Percentiles rank a stretch among this genome's conserved stretches.
phyloP scores from a whole-genome alignment of 441 rosid species.

The Adansonia madagascariensis region DNA sequence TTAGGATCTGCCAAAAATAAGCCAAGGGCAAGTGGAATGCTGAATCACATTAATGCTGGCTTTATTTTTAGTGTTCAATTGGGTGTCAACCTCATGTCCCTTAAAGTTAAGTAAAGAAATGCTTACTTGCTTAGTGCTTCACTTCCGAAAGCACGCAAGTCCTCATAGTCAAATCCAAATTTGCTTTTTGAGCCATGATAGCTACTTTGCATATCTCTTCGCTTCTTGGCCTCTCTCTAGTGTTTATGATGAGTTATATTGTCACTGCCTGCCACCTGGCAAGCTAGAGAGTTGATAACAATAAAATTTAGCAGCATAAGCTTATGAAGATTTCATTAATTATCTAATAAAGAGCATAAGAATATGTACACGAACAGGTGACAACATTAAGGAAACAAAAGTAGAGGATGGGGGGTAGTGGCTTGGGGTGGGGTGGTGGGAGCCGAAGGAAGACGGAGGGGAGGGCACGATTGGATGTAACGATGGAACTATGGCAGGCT shows the following conservation, averaged over 20 bases:
- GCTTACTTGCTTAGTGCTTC: slow-evolving; percentile 19
- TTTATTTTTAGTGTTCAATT: not conserved
- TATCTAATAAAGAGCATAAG: not conserved
- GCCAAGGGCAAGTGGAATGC: slow-evolving; percentile 23
- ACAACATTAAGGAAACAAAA: not conserved
- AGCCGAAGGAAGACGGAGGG: not conserved
- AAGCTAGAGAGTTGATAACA: not conserved
- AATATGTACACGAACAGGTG: slow-evolving; percentile 5
- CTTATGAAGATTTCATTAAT: not conserved
- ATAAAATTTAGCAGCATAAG: not conserved
- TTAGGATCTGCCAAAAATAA: not conserved
- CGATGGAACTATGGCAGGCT: not conserved
- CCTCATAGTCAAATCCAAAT: not conserved
- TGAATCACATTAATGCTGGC: slow-evolving; percentile 18
- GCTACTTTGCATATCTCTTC: not conserved
- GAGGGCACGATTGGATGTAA: not conserved
- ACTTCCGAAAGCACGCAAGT: not conserved
- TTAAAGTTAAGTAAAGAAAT: not conserved
- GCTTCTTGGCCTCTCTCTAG: not conserved
- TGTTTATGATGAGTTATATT: not conserved
- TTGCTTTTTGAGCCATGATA: not conserved
- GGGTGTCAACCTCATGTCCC: not conserved
- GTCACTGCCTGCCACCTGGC: not conserved
- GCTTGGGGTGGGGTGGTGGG: not conserved
- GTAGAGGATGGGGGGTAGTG: not conserved